Evolutionary conservation across 2,329 filamentous ascomycete species (phyloP).

Genomic region (Xylaria arbuscula): DNA sequence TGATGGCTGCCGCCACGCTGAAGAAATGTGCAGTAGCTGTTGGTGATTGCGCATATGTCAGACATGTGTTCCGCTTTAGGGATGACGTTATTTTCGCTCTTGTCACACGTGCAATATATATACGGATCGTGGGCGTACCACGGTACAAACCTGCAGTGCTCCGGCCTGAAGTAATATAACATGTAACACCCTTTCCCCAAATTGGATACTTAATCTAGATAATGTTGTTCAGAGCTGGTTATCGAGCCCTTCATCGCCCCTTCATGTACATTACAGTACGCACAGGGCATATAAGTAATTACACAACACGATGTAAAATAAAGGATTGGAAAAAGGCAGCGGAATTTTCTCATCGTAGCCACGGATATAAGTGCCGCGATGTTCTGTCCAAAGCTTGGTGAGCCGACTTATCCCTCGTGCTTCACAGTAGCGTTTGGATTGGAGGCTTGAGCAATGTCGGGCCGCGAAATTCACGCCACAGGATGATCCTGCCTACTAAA

Average conservation of each 20-base stretch:
- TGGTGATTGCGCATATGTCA: constrained; percentile 28
- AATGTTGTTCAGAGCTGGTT: neutral
- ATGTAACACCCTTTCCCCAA: constrained; percentile 2
- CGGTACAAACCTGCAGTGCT: constrained; percentile 10
- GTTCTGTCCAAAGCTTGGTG: neutral
- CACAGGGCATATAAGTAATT: neutral
- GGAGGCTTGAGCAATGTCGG: neutral
- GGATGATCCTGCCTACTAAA: neutral
- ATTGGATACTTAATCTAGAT: constrained; percentile 16
- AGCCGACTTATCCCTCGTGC: neutral
- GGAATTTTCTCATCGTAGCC: neutral
- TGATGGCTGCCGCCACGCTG: constrained; percentile 2
- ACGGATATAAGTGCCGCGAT: neutral
- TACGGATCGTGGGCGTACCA: constrained; percentile 14
- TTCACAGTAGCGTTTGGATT: neutral
- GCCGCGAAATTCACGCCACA: neutral
- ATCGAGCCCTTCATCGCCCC: neutral
- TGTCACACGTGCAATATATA: constrained; percentile 8
- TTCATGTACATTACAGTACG: neutral
- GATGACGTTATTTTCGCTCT: constrained; percentile 22
- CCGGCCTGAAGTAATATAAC: constrained; percentile 8
- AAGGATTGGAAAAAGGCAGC: neutral
- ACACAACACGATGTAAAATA: neutral
- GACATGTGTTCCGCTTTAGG: constrained; percentile 7
- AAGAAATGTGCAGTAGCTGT: constrained; percentile 18